Evolutionary conservation across 768 basidiomycete species (phyloP).

Genomic region (Candolleomyces aberdarensis): DNA sequence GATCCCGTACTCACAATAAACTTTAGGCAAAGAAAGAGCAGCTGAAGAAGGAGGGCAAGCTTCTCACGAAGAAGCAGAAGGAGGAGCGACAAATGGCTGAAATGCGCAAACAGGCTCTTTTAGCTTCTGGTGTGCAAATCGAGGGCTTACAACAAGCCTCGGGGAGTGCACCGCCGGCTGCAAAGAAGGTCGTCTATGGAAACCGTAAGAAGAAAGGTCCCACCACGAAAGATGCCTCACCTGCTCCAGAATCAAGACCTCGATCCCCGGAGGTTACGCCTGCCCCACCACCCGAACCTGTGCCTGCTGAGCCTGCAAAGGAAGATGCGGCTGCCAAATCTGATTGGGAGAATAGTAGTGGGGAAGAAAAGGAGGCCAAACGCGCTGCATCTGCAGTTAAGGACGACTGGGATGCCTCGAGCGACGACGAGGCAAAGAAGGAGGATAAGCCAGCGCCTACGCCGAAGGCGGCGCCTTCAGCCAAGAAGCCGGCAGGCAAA

Average conservation of each 20-base stretch:
- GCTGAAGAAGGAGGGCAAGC: conserved; percentile 89
- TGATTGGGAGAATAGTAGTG: conserved; percentile 71
- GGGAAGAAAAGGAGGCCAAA: conserved; percentile 41
- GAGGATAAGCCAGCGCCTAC: conserved; percentile 11
- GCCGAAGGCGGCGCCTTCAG: background rate
- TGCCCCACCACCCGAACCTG: conserved; percentile 21
- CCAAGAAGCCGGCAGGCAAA: conserved; percentile 7
- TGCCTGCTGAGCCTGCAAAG: conserved; percentile 27
- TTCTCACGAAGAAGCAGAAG: conserved; percentile 97
- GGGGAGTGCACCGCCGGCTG: conserved; percentile 33
- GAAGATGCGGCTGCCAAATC: conserved; percentile 26
- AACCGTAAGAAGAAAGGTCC: conserved; percentile 78
- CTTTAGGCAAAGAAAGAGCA: conserved; percentile 80
- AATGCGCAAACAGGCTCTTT: conserved; percentile 83
- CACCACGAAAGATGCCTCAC: conserved; percentile 48
- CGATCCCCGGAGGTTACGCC: conserved; percentile 41
- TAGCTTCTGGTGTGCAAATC: conserved; percentile 86
- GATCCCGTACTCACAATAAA: conserved; percentile 6
- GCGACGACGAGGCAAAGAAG: conserved; percentile 38
- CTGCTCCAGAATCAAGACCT: conserved; percentile 53
- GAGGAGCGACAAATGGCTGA: conserved; percentile 90
- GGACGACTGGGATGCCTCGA: conserved; percentile 50
- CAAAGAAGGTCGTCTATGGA: conserved; percentile 81
- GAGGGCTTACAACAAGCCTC: conserved; percentile 76
- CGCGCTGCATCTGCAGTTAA: conserved; percentile 30